phyloP scores from a whole-genome alignment of 768 basidiomycete genomes.

The Pisolithus sp. region DNA sequence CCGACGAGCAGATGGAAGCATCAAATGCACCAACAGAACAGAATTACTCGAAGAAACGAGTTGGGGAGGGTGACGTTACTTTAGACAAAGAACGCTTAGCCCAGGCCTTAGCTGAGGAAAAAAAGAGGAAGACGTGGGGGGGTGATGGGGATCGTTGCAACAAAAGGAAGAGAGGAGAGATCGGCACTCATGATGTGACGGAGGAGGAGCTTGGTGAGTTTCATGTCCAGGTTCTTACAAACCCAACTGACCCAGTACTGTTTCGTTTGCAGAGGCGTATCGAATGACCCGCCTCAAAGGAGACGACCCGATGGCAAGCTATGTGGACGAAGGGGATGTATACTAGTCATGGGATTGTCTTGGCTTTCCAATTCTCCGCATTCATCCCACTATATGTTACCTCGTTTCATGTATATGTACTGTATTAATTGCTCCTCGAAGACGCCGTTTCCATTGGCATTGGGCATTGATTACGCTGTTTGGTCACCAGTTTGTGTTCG shows the following conservation, averaged over 20 bases:
- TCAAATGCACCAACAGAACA: constrained; percentile 46
- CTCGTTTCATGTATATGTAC: neutral
- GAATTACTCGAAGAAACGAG: constrained; percentile 69
- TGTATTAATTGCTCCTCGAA: too few relatives aligned
- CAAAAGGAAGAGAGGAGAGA: constrained; percentile 54
- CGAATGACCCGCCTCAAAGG: constrained; percentile 62
- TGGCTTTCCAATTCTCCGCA: neutral
- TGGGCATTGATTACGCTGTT: neutral
- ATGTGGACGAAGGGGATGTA: constrained; percentile 53
- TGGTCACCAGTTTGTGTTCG: neutral
- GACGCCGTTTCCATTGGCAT: neutral
- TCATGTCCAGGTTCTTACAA: neutral
- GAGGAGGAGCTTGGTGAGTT: constrained; percentile 79
- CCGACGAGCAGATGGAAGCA: constrained; percentile 25
- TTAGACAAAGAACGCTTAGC: constrained; percentile 66
- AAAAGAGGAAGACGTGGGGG: constrained; percentile 63
- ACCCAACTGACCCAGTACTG: constrained; percentile 10
- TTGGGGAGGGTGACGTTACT: constrained; percentile 77
- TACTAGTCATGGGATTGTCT: constrained; percentile 4
- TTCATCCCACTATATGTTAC: neutral
- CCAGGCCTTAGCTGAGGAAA: constrained; percentile 70
- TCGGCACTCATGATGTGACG: constrained; percentile 71
- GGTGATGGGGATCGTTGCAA: constrained; percentile 45
- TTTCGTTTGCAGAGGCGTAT: constrained; percentile 69
- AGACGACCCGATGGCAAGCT: constrained; percentile 93